Base-by-base conservation (phyloP, 139 green algal species). In the Limnomonas spitsbergensis region DNA sequence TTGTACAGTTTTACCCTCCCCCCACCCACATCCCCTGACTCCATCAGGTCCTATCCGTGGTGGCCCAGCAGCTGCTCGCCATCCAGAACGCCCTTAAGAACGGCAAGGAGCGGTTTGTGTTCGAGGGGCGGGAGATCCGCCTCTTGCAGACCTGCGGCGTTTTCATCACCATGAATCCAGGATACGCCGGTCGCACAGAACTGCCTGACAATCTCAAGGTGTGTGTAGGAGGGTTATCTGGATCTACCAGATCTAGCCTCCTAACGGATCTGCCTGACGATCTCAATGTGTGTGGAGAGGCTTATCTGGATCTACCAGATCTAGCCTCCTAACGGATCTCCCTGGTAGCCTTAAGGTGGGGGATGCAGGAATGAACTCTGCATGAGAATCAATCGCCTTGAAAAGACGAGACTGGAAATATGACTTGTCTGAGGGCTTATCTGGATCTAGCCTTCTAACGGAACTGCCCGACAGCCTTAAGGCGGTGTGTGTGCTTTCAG, bases 111-210 rank as follows among this genome's bases (percentile, higher is more conserved):
- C 34, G 69, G 7, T 93, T 95, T 67, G 73, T 91, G 9, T 95
- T 95, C 75, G 91, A 95, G 84, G 91, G 89, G 79, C 89, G 61
- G 1, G 88, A 93, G 88, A 86, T 95, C 36, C 76, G 78, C 54
- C 83, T 95, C 71, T 82, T 86, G 6, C 89, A 87, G 71, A 90
- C 85, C 31, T 94, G 90, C 88, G 92, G 90, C 67, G 91, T 87
- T 2, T 95, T 94, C 84, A 95, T 95, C 85, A 95, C 91, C 67
- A 95, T 95, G 91, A 95, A 95, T 83, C 91, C 90, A 2, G 91
- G 91, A n/a, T 95, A 92, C 56, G 90, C 77, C 0, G 80, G 77
- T 34, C 82, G 90, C 36, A 92, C 87, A 14, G 90, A 94, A 87
- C 88, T 94, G 76, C 90, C 90, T 29, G 90, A 94, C 78, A 95